phyloP scores from a whole-genome alignment of 345 rosid genomes.

The Sonneratia caseolaris region DNA sequence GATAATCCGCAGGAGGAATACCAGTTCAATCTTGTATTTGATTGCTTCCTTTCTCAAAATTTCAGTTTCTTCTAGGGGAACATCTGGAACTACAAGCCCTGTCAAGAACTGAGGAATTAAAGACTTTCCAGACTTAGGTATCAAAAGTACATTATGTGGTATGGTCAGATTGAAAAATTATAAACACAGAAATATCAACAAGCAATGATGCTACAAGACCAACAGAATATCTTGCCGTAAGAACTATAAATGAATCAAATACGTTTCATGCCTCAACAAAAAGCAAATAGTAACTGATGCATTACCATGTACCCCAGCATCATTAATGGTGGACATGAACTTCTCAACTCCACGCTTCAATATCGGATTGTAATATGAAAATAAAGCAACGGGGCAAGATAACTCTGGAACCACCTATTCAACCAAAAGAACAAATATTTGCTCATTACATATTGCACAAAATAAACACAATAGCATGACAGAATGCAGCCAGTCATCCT shows the following conservation, averaged over 20 bases:
- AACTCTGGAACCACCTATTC: constrained; percentile 63
- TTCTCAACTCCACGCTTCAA: constrained; percentile 59
- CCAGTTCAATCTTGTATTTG: constrained; percentile 71
- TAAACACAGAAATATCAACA: background rate
- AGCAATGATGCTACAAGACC: background rate
- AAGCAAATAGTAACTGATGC: background rate
- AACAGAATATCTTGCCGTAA: no score
- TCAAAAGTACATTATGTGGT: background rate
- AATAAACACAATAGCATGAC: background rate
- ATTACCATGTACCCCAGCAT: constrained; percentile 66
- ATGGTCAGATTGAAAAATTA: background rate
- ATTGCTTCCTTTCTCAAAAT: constrained; percentile 59
- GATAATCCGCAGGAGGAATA: constrained; percentile 10
- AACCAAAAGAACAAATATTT: constrained; percentile 7
- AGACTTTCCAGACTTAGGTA: background rate
- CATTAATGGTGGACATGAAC: constrained; percentile 56
- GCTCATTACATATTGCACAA: background rate
- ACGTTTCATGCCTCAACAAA: background rate
- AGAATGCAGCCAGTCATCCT: background rate
- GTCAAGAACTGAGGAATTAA: background rate
- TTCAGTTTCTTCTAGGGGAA: constrained; percentile 90
- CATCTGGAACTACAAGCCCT: constrained; percentile 96
- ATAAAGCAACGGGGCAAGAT: constrained; percentile 74
- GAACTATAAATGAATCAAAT: background rate
- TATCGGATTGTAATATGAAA: constrained; percentile 83